Base-by-base conservation (phyloP, 805 yeast species). In the Metschnikowia sp. region DNA sequence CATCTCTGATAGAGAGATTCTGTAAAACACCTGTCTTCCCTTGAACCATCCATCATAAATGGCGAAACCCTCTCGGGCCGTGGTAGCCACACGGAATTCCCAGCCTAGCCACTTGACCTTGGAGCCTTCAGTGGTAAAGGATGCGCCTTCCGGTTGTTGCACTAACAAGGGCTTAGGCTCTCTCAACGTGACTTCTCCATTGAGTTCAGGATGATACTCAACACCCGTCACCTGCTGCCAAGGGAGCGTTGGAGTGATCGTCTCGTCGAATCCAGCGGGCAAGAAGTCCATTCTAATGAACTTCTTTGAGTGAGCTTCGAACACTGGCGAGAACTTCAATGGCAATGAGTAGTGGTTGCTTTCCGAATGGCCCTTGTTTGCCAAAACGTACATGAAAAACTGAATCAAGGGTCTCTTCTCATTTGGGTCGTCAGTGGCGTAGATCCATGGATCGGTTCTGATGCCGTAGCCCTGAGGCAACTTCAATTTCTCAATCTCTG, bases 391-490 rank as follows among this genome's bases (percentile, higher is more conserved):
- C 82, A 85, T 82, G 74, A 82, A 84, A 64, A 83, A 82, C 69
- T 84, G 90, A 53, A 82, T 72, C 71, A 82, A 70, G n/a, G 82
- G 78, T 65, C 83, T 77, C 38, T 64, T 71, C 60, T 83, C 87
- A 50, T 75, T 68, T 40, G 78, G 69, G 57, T 81, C 83, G 61
- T 84, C 89, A 32, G 89, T 83, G 59, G 92, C 95, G 63, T 87
- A 86, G 77, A 86, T 87, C 95, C 96, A 87, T 44, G 91, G 88
- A 63, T 86, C 92, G 61, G 77, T 77, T 56, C 82, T 76, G 40
- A 84, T 82, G 32, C 64, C 61, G 68, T 62, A 77, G 62, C 61
- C 77, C 53, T 69, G 60, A 50, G 90, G 91, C 49, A 86, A 71
- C 54, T 81, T 75, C 66, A 85, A 73, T 63, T 84, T 84, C 48